Base-by-base conservation (phyloP, 768 basidiomycete genomes). In the Boletus rex-veris region DNA sequence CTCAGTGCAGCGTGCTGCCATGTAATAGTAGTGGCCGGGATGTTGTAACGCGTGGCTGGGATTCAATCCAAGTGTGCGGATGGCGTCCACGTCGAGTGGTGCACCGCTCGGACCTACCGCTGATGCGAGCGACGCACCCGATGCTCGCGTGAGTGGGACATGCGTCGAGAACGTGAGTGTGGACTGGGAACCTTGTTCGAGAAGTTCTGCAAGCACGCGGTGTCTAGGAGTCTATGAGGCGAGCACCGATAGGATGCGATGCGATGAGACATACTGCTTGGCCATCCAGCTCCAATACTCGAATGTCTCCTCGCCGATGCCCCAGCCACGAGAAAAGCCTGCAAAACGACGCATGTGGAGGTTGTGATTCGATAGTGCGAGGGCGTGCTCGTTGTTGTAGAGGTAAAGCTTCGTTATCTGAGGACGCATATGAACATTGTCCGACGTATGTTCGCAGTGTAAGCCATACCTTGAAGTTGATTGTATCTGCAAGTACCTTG, bases 241-340 rank as follows among this genome's bases (percentile, higher is more conserved):
- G 2, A 31, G 4, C 3, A 10, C 15, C 16, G 18, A 28, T 18
- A 18, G 52, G 10, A 55, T 1, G 16, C 9, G 26, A 9, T 19
- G 5, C 16, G 16, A 35, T 3, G 36, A 10, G 16, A 78, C 88
- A 52, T 63, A 93, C 91, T 97, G 94, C 65, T 93, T 77, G 8
- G 92, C 89, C 51, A 94, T 77, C 96, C 95, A 99, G 59, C 90
- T 90, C 96, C 96, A 98, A 66, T 87, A 98, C 67, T 98, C 97
- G 59, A 91, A 98, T 0, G 92, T 97, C 64, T 94, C 91, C 62
- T 95, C 92, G 15, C 94, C 95, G 51, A 98, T 98, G 8, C 92
- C 91, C 96, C 97, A 98, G 1, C 88, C 86, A 18, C 88, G 75
- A 6, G 90, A 89, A 59, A 99, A 83, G 62, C 93, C 91, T 6